phyloP scores from a whole-genome alignment of 495 filamentous ascomycete genomes.

The Penicillium herquei region DNA sequence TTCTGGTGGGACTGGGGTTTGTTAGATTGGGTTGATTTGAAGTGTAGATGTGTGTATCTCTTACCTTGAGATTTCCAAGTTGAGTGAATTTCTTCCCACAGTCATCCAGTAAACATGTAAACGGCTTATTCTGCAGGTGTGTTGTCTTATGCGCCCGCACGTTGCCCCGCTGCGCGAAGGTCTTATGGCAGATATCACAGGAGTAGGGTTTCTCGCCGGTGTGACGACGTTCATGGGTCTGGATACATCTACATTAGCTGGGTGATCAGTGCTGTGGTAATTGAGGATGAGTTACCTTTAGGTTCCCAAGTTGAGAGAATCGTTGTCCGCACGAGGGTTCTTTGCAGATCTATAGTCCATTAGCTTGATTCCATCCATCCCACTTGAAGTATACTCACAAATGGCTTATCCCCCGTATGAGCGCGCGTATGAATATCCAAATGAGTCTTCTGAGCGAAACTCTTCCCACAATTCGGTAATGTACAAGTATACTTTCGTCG shows the following conservation, averaged over 20 bases:
- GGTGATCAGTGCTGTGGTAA: too few relatives aligned
- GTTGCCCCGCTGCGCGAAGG: slow-evolving; percentile 83
- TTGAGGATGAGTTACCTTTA: slow-evolving; percentile 62
- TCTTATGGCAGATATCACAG: slow-evolving; percentile 78
- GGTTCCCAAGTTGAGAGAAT: slow-evolving; percentile 86
- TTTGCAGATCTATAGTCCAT: slow-evolving; percentile 59
- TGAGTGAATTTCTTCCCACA: slow-evolving; percentile 87
- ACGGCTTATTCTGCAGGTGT: slow-evolving; percentile 74
- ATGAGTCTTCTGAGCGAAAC: slow-evolving; percentile 90
- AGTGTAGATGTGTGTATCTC: background rate
- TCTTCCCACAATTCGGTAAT: slow-evolving; percentile 73
- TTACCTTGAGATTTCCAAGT: slow-evolving; percentile 84
- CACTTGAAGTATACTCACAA: slow-evolving; percentile 55
- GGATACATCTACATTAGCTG: too few relatives aligned
- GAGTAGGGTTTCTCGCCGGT: slow-evolving; percentile 84
- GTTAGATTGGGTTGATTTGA: background rate
- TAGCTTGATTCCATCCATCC: background rate
- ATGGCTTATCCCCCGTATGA: slow-evolving; percentile 89
- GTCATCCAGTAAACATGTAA: slow-evolving; percentile 73
- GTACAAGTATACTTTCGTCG: slow-evolving; percentile 68
- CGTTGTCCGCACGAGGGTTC: slow-evolving; percentile 72
- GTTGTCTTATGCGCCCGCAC: slow-evolving; percentile 84
- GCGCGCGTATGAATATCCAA: slow-evolving; percentile 87
- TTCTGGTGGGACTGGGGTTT: slow-evolving; percentile 83
- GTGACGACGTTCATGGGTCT: slow-evolving; percentile 85